Base-by-base conservation (phyloP, 2,329 filamentous ascomycete genomes). In the Aspergillus tamarii region DNA sequence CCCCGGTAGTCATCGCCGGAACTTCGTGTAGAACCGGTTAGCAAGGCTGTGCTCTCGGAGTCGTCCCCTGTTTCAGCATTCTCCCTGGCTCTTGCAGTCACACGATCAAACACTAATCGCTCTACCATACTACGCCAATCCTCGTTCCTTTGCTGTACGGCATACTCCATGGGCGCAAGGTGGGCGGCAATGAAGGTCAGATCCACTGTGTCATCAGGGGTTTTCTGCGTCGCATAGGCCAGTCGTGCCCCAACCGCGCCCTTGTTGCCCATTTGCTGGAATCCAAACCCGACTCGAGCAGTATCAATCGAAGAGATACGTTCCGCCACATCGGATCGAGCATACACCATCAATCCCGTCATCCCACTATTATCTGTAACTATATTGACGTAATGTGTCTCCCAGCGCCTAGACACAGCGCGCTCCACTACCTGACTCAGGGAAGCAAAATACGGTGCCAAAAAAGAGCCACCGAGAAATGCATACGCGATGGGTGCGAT, bases 191-290 rank as follows among this genome's bases (percentile, higher is more conserved):
- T 89, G 75, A 98, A 95, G 0, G 93, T 97, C 61, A 97, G 77
- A 71, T 91, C 87, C 30, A 90, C 85, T 5, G 81, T 81, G 56
- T 81, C 76, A 46, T 81, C 80, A 5, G 70, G 70, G 16, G 77
- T 73, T 7, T 67, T 73, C 39, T 74, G 74, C 9, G 72, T 72
- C 21, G 78, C 73, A 71, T 92, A 90, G 16, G 87, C 84, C 50
- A 95, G 78, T 39, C 93, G 85, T 65, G 94, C 84, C 0, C 91
- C 95, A 0, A 96, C 91, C 4, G 93, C 94, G 34, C 94, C 95
- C 79, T 99, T 99, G 78, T 97, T 97, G 19, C 93, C 95, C 90
- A 97, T 95, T 57, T 94, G 90, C 63, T 89, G 89, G 1, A 93
- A 78, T 0, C 95, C 95, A 56, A 97, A 91, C 0, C 95, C 94